These are phyloP conservation scores for Guadua angustifolia DNA, from an alignment of 176 grass and related monocot species.

Conservation along the genomic window DNA sequence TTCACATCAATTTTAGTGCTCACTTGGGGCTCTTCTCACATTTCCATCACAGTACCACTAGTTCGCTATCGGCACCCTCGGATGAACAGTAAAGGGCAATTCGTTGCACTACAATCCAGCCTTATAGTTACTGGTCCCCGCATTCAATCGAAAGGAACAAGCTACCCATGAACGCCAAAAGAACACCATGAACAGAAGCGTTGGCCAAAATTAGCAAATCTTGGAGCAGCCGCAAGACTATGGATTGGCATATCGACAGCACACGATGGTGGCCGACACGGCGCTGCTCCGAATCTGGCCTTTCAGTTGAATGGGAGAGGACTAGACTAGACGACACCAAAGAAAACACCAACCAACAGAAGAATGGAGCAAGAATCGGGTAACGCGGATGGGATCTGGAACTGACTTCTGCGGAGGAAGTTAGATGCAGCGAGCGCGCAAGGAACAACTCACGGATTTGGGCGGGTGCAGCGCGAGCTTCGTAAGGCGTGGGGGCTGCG, in stretches of 20 bases:
- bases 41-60: not conserved
- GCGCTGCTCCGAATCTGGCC: not conserved
- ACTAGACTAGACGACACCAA: not conserved
- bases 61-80: not conserved
- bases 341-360: not conserved
- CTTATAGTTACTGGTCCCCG: too few species aligned
- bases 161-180: not conserved
- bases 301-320: too few species aligned
- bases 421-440: not conserved
- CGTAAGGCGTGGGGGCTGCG: slow-evolving; percentile 57
- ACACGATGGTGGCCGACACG: not conserved
- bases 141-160: not conserved
- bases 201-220: not conserved
- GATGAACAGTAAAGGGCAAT: not conserved
- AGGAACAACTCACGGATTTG: slow-evolving; percentile 55
- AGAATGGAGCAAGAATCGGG: not conserved
- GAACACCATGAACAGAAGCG: not conserved
- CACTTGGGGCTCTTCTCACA: not conserved
- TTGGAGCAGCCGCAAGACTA: not conserved
- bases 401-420: not conserved
- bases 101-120: not conserved
- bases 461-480: slow-evolving; percentile 66
- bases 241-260: not conserved
- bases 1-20: not conserved
- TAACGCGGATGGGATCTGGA: slow-evolving; percentile 7